phyloP scores from a whole-genome alignment of 2,329 filamentous ascomycete genomes.

The Cordyceps javanica region DNA sequence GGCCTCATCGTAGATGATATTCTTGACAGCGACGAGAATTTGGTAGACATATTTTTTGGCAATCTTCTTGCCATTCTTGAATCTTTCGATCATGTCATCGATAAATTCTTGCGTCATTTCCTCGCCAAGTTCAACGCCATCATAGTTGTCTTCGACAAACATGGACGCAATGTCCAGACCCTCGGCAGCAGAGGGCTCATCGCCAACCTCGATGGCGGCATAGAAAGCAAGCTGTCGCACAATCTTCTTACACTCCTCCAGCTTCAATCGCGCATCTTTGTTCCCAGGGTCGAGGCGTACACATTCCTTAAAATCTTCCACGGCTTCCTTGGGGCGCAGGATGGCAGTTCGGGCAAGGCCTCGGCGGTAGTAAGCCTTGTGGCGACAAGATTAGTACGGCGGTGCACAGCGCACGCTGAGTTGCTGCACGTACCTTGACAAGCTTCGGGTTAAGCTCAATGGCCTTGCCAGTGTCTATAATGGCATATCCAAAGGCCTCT shows the following conservation, averaged over 20 bases:
- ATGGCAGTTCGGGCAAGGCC: constrained; percentile 90
- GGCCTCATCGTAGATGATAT: constrained; percentile 84
- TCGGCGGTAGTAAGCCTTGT: constrained; percentile 85
- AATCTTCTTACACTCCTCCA: constrained; percentile 90
- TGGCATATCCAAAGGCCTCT: constrained; percentile 89
- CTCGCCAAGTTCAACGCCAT: constrained; percentile 69
- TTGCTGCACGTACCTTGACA: constrained; percentile 61
- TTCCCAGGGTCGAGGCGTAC: constrained; percentile 81
- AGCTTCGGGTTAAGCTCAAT: constrained; percentile 84
- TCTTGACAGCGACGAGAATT: constrained; percentile 84
- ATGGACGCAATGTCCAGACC: constrained; percentile 86
- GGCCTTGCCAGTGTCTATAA: constrained; percentile 84
- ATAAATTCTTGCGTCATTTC: constrained; percentile 97
- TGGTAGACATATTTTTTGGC: constrained; percentile 97
- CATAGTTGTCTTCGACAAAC: constrained; percentile 74
- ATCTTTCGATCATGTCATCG: constrained; percentile 92
- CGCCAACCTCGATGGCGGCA: constrained; percentile 87
- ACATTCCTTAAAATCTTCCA: constrained; percentile 88
- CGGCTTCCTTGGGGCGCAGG: constrained; percentile 77
- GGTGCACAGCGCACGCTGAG: not conserved
- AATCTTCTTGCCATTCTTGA: constrained; percentile 93
- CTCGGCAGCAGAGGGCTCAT: constrained; percentile 87
- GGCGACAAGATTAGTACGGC: not conserved
- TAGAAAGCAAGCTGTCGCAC: constrained; percentile 90
- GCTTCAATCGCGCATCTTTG: constrained; percentile 84